Evolutionary conservation across 371 early-diverging fungal species (phyloP).

Genomic region (Actinomortierella wolfii): DNA sequence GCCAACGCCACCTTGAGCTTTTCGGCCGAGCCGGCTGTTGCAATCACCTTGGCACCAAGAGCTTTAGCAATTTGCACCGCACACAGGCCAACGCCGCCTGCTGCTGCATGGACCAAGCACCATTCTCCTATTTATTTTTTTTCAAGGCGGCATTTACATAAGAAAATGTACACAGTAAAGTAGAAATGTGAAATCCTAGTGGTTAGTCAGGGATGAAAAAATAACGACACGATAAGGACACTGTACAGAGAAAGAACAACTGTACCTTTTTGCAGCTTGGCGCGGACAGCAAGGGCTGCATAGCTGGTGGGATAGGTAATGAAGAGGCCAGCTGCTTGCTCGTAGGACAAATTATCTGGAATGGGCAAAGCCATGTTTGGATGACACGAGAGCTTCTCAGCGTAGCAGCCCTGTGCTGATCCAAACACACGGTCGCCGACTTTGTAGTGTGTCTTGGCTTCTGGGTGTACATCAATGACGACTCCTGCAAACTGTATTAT

Average conservation of each 20-base stretch:
- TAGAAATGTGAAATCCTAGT: neutral
- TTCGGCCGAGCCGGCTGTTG: constrained; percentile 76
- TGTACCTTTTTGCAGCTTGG: constrained; percentile 62
- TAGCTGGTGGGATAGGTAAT: constrained; percentile 87
- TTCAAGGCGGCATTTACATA: no score
- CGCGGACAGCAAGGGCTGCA: constrained; percentile 75
- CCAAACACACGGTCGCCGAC: constrained; percentile 85
- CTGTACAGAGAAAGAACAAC: constrained; percentile 3
- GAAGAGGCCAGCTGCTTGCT: constrained; percentile 80
- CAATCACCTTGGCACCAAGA: constrained; percentile 86
- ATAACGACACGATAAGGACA: neutral
- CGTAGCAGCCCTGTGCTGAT: constrained; percentile 67
- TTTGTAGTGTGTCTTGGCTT: constrained; percentile 53
- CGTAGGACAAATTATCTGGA: constrained; percentile 71
- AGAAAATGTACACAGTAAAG: no score
- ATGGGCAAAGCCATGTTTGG: constrained; percentile 60
- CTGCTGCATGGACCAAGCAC: constrained; percentile 83
- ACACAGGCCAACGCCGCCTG: constrained; percentile 76
- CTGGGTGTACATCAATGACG: constrained; percentile 46
- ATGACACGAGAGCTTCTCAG: constrained; percentile 65
- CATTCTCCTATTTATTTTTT: constrained; percentile 49
- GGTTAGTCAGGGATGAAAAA: neutral
- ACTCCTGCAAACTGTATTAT: constrained; percentile 58
- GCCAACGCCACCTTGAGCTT: constrained; percentile 72
- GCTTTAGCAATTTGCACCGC: constrained; percentile 74